These are phyloP conservation scores for Arthrobotrys sinensis DNA, from an alignment of 2,329 filamentous ascomycete species.

Conservation along the genomic window DNA sequence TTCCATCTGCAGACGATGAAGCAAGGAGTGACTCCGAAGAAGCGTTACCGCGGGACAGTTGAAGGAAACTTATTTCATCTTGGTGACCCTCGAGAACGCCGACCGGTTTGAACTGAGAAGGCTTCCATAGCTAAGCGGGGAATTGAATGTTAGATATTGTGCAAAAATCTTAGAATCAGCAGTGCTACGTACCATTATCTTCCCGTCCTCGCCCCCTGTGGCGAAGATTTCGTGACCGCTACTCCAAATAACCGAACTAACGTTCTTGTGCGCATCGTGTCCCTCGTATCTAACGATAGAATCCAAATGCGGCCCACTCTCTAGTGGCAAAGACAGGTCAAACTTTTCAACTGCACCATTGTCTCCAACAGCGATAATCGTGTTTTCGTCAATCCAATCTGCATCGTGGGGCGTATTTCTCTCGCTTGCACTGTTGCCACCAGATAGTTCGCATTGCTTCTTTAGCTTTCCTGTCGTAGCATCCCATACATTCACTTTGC, in stretches of 20 bases:
- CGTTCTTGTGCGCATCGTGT: conserved; percentile 55
- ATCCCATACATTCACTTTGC: conserved; percentile 55
- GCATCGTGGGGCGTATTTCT: conserved; percentile 45
- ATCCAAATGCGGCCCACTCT: conserved; percentile 38
- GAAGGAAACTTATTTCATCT: conserved; percentile 45
- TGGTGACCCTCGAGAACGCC: conserved; percentile 57
- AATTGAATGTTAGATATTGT: not conserved
- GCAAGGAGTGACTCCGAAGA: conserved; percentile 45
- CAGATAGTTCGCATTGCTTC: conserved; percentile 46
- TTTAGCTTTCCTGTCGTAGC: conserved; percentile 44
- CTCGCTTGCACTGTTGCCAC: conserved; percentile 19
- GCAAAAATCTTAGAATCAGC: too few relatives aligned
- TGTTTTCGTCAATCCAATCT: conserved; percentile 58
- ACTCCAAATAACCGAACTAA: conserved; percentile 51
- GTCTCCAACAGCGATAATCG: conserved; percentile 50
- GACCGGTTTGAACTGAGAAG: conserved; percentile 50
- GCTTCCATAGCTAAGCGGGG: conserved; percentile 47
- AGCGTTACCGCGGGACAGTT: conserved; percentile 33
- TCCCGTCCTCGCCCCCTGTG: conserved; percentile 54
- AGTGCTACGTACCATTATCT: conserved; percentile 46
- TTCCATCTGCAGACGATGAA: conserved; percentile 55
- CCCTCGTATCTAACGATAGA: conserved; percentile 43
- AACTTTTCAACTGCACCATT: conserved; percentile 58
- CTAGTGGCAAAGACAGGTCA: conserved; percentile 31
- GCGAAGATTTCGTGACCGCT: conserved; percentile 47